Evolutionary conservation across 176 grass and related monocot genomes (phyloP), one percentile per base, ranked within the genome.

Genomic region (Metroxylon sagu): DNA sequence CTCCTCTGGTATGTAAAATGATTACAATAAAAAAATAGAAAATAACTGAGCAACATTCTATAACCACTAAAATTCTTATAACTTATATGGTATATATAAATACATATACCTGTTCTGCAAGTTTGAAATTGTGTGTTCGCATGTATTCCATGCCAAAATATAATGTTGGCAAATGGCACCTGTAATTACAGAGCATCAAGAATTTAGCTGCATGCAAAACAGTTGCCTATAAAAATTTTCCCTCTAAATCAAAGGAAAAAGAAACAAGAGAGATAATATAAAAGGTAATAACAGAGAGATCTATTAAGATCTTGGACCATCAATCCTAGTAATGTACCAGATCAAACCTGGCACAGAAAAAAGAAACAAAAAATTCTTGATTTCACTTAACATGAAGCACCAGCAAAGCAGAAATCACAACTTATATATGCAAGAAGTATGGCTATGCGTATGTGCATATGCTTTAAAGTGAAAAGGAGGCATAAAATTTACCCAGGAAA

Each of bases 121-220:
- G 81, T 76, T 88, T 92, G 75, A 80, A 85, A 72, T 85, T 97
- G 54, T 90, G 93, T 80, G 89, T 88, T 64, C 82, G 75, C 73
- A 80, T 78, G 61, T 84, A 97, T 76, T 97, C 87, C 93, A 91
- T 97, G 27, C 93, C 93, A 71, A 88, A 88, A 59, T 97, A 97
- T 68, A 97, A 87, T 76, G 85, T 76, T 73, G 93, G 84, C 54
- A 97, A 78, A 74, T 97, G 93, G 78, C 87, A 97, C 71, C 93
- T 97, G 73, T 73, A 84, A 80, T 55, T 67, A 35, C 31, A 18
- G 52, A 61, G 74, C 43, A 14, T 65, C 5, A 60, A 16, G 17
- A 29, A n/a, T 59, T 28, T 12, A 31, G 27, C 14, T 29, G 29
- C 16, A 60, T 14, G 25, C 26, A 60, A 4, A 28, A 26, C 17